A percentile compares a stretch with the other conserved stretches of the same genome.
phyloP scores from a whole-genome alignment of 805 yeast genomes.

The Ogataea parapolymorpha region DNA sequence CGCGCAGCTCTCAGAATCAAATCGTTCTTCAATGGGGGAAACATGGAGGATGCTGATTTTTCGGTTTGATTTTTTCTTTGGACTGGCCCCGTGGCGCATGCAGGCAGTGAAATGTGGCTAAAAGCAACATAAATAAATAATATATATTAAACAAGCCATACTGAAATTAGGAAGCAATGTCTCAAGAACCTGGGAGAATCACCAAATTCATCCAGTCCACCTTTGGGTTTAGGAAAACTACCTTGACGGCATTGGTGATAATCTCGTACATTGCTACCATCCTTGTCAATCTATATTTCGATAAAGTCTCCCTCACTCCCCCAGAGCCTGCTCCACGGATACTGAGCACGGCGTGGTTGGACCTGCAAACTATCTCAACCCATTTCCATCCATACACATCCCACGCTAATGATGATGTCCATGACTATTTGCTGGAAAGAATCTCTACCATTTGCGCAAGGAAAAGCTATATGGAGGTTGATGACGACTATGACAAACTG shows the following conservation, averaged over 20 bases:
- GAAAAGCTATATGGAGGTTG: conserved; percentile 34
- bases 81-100: neutral
- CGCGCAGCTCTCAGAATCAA: conserved; percentile 86
- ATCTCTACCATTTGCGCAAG: conserved; percentile 34
- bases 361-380: conserved; percentile 64
- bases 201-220: conserved; percentile 40
- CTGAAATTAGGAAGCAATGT: conserved; percentile 4
- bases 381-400: conserved; percentile 78
- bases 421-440: conserved; percentile 54
- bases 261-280: conserved; percentile 44
- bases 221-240: conserved; percentile 72
- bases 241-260: conserved; percentile 55
- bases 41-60: conserved; percentile 24
- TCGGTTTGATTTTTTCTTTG: neutral
- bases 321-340: conserved; percentile 42
- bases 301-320: conserved; percentile 38
- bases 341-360: conserved; percentile 57
- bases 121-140: conserved; percentile 1
- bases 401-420: conserved; percentile 71
- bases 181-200: conserved; percentile 20
- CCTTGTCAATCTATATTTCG: conserved; percentile 32
- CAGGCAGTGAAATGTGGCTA: conserved; percentile 9
- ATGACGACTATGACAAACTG: conserved; percentile 38
- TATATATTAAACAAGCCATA: neutral
- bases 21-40: conserved; percentile 84